Percentiles rank a stretch among this genome's conserved stretches.
Evolutionary conservation across 306 rosid species (phyloP).

Genomic region (Parietaria judaica): DNA sequence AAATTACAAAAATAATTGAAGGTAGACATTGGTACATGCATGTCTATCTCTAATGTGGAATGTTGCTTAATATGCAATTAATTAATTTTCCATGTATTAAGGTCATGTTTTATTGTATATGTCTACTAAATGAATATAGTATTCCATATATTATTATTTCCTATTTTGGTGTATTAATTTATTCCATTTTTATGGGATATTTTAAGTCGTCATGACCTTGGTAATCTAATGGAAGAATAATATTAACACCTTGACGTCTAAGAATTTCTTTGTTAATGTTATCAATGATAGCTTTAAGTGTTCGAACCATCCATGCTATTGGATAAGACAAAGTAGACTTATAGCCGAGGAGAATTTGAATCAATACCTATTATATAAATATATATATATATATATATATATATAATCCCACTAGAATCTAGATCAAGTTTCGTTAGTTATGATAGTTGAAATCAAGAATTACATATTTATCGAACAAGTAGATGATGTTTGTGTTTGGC

Average conservation of each 20-base stretch:
- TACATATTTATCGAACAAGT: no score
- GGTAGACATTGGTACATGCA: conserved; percentile 16
- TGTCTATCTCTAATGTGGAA: conserved; percentile 41
- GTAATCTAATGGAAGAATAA: not conserved
- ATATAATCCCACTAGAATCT: conserved; percentile 4
- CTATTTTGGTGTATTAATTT: not conserved
- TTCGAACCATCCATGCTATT: conserved; percentile 13
- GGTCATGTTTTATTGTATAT: not conserved
- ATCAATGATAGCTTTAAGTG: conserved; percentile 1
- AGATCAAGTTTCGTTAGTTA: conserved; percentile 16
- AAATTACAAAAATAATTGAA: conserved; percentile 11
- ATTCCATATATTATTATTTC: not conserved
- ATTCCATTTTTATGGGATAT: not conserved
- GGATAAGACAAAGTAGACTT: conserved; percentile 20
- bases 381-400: conserved; percentile 3
- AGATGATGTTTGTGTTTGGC: no score
- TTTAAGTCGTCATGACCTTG: not conserved
- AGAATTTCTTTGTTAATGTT: conserved; percentile 1
- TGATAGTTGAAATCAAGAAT: no score
- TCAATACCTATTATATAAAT: conserved; percentile 23
- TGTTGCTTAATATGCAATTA: conserved; percentile 16
- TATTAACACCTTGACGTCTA: not conserved
- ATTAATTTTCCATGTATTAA: not conserved
- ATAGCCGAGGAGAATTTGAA: conserved; percentile 32
- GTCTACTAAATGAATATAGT: not conserved